These are phyloP conservation scores for Effrenium voratum DNA, from an alignment of 73 alveolate genomes.

Conservation along the genomic window DNA sequence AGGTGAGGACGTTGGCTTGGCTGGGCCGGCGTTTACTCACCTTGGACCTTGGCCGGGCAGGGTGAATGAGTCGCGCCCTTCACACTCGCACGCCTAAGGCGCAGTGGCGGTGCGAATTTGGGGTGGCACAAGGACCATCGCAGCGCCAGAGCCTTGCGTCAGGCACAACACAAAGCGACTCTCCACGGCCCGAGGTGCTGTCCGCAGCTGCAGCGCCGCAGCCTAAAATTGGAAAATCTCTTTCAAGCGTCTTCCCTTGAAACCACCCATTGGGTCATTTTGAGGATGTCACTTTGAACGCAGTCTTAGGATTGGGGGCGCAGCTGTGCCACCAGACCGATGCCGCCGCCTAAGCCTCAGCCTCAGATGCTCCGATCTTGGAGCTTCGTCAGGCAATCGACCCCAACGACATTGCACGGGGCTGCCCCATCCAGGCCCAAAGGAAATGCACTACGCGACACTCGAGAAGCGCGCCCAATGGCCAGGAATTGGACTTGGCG, in stretches of 20 bases:
- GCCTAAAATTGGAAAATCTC: not conserved
- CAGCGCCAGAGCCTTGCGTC: not conserved
- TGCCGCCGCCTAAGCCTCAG: not conserved
- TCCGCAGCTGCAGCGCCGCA: constrained; percentile 67
- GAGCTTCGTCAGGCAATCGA: not conserved
- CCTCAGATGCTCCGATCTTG: too few relatives aligned
- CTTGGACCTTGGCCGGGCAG: constrained; percentile 22
- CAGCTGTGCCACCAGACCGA: constrained; percentile 77
- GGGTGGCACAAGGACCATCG: constrained; percentile 72
- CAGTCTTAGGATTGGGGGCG: constrained; percentile 17
- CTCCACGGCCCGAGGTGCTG: constrained; percentile 29
- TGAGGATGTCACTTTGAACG: not conserved
- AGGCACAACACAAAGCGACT: not conserved
- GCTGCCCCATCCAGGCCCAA: constrained; percentile 59
- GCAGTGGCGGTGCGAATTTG: constrained; percentile 67
- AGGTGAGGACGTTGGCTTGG: constrained; percentile 57
- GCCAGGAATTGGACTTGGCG: constrained; percentile 70
- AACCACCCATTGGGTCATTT: not conserved
- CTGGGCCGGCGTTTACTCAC: constrained; percentile 74
- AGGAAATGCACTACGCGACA: too few relatives aligned
- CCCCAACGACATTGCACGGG: constrained; percentile 79
- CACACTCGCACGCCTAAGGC: not conserved
- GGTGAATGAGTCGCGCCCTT: not conserved
- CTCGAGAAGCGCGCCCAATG: not conserved
- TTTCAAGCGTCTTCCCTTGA: not conserved